phyloP scores from a whole-genome alignment of 768 basidiomycete genomes.

The Xanthoconium purpureum region DNA sequence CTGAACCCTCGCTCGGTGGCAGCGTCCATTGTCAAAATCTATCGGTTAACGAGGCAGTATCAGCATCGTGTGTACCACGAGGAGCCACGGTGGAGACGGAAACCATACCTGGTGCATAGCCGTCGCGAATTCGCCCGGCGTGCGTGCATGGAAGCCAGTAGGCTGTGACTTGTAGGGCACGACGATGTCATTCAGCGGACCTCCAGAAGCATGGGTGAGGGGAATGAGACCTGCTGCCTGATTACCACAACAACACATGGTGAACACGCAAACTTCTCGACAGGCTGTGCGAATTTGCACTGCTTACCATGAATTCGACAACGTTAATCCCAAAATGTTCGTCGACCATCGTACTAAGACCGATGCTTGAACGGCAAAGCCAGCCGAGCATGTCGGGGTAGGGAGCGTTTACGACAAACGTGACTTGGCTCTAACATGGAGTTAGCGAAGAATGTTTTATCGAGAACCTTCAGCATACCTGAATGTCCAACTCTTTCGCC shows the following conservation, averaged over 20 bases:
- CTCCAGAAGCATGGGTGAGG: slow-evolving; percentile 89
- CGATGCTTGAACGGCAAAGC: slow-evolving; percentile 75
- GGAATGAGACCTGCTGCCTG: slow-evolving; percentile 94
- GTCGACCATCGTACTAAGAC: slow-evolving; percentile 95
- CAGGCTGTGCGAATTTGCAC: slow-evolving; percentile 1
- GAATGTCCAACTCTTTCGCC: slow-evolving; percentile 59
- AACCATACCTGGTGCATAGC: slow-evolving; percentile 53
- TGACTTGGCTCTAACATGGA: slow-evolving; percentile 53
- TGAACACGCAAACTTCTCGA: slow-evolving; percentile 9
- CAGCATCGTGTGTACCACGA: slow-evolving; percentile 6
- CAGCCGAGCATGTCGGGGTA: slow-evolving; percentile 67
- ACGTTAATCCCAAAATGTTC: slow-evolving; percentile 99
- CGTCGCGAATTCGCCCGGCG: slow-evolving; percentile 60
- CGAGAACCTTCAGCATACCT: slow-evolving; percentile 42
- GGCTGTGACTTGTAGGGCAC: slow-evolving; percentile 68
- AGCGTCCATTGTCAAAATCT: slow-evolving; percentile 49
- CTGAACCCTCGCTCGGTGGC: slow-evolving; percentile 62
- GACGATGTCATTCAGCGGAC: slow-evolving; percentile 88
- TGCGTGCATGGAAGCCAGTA: slow-evolving; percentile 83
- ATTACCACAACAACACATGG: slow-evolving; percentile 5
- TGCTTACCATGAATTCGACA: slow-evolving; percentile 91
- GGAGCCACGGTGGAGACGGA: not conserved
- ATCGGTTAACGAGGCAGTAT: slow-evolving; percentile 3
- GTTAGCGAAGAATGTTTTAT: slow-evolving; percentile 1
- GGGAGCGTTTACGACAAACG: slow-evolving; percentile 81